These are phyloP conservation scores for Puccinellia tenuiflora DNA, from an alignment of 176 grass and related monocot genomes.

Conservation along the genomic window DNA sequence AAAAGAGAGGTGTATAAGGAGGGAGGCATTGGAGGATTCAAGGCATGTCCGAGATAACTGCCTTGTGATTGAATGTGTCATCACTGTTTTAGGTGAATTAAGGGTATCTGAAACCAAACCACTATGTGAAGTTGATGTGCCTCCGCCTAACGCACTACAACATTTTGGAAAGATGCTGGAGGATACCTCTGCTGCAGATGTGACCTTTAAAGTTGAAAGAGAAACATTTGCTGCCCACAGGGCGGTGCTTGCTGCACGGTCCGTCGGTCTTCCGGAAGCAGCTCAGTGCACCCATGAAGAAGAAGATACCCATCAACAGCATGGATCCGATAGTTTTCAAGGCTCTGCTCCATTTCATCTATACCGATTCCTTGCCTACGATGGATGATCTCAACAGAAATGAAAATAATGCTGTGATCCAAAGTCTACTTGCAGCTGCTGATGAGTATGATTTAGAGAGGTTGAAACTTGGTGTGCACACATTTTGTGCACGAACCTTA, in stretches of 20 bases:
- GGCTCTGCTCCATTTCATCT: slow-evolving; percentile 34
- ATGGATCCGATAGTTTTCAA: slow-evolving; percentile 32
- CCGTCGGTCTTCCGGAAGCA: slow-evolving; percentile 28
- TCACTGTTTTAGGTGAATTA: not conserved
- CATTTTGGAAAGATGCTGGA: not conserved
- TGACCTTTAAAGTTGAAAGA: slow-evolving; percentile 22
- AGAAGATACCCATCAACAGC: slow-evolving; percentile 13
- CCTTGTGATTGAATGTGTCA: slow-evolving; percentile 18
- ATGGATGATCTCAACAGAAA: not conserved
- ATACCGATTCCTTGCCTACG: slow-evolving; percentile 20
- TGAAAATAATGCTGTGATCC: not conserved
- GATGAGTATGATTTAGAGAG: slow-evolving; percentile 24
- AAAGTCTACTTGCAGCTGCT: slow-evolving; percentile 19
- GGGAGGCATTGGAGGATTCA: not conserved
- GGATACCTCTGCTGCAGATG: not conserved
- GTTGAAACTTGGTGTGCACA: slow-evolving; percentile 18
- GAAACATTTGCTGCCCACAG: slow-evolving; percentile 24
- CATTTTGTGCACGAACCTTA: not conserved
- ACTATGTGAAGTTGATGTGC: not conserved
- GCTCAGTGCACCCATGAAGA: not conserved
- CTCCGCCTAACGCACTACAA: not conserved
- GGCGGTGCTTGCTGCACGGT: slow-evolving; percentile 29
- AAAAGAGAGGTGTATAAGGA: not conserved
- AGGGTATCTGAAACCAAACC: not conserved
- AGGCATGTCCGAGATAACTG: slow-evolving; percentile 13